Conservation (phyloP, 208 protist species). For the Acanthamoeba comandoni region DNA sequence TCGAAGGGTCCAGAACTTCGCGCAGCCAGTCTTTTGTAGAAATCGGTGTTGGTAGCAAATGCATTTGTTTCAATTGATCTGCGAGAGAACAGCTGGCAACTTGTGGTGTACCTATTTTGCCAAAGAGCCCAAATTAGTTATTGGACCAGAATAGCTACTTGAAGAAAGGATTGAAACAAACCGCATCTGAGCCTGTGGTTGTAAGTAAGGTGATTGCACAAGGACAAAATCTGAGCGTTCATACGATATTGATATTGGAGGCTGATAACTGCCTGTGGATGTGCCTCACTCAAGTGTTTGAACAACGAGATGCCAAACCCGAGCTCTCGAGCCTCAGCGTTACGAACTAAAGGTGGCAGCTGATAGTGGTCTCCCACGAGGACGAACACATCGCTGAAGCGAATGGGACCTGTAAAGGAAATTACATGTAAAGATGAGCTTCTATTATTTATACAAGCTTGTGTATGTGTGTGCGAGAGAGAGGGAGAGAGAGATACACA, state of each 20-base stretch:
- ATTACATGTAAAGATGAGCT: not conserved
- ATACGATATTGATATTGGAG: conserved; percentile 89
- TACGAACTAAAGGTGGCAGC: conserved; percentile 87
- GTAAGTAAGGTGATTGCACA: conserved; percentile 88
- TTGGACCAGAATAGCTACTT: not conserved
- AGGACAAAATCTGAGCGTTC: conserved; percentile 86
- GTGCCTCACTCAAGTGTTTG: conserved; percentile 80
- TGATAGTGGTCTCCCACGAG: conserved; percentile 86
- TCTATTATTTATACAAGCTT: not conserved
- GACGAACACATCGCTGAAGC: conserved; percentile 61
- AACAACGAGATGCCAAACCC: conserved; percentile 86
- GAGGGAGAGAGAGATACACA: too few relatives aligned
- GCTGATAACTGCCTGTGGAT: conserved; percentile 81
- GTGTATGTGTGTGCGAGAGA: not conserved
- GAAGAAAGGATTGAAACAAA: not conserved
- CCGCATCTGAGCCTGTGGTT: conserved; percentile 80
- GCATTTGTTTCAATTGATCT: conserved; percentile 8
- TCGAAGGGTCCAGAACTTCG: conserved; percentile 69
- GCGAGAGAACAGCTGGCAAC: not conserved
- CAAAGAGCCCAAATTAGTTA: not conserved
- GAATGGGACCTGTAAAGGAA: conserved; percentile 16
- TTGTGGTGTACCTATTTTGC: conserved; percentile 6
- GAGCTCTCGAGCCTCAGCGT: conserved; percentile 76
- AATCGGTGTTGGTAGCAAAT: not conserved
- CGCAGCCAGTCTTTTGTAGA: conserved; percentile 77